These are phyloP conservation scores for Paxillus rubicundulus DNA, from an alignment of 768 basidiomycete genomes.

Conservation along the genomic window DNA sequence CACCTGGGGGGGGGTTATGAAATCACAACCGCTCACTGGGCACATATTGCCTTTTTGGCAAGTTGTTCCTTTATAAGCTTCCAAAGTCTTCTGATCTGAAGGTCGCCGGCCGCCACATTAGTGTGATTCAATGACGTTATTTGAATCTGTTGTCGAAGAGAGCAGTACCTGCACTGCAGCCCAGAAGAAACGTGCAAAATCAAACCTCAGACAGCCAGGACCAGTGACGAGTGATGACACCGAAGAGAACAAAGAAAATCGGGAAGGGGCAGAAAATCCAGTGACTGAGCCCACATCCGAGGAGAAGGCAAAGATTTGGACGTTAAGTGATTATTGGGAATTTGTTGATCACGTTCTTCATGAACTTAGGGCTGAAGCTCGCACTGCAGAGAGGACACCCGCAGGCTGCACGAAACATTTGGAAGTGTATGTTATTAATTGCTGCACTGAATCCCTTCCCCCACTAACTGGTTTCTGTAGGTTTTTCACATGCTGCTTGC, in stretches of 20 bases:
- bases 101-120: background rate
- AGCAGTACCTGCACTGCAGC: background rate
- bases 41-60: too few species aligned
- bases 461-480: background rate
- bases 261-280: background rate
- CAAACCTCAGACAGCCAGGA: background rate
- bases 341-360: background rate
- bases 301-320: background rate
- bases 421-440: background rate
- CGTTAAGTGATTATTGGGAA: background rate
- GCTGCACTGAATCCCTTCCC: too few species aligned
- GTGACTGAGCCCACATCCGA: too few species aligned
- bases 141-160: background rate
- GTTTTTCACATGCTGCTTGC: conserved; percentile 1
- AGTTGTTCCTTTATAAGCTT: too few species aligned
- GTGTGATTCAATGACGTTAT: background rate
- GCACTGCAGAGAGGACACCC: background rate
- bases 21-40: too few species aligned
- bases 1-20: too few species aligned
- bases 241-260: background rate
- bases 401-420: background rate
- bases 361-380: conserved; percentile 4
- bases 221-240: background rate
- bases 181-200: too few species aligned
- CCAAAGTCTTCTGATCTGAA: background rate